A percentile compares a stretch with the other conserved stretches of the same genome.
phyloP scores from a whole-genome alignment of 352 stramenopile genomes.

The Aphanomyces euteiches region DNA sequence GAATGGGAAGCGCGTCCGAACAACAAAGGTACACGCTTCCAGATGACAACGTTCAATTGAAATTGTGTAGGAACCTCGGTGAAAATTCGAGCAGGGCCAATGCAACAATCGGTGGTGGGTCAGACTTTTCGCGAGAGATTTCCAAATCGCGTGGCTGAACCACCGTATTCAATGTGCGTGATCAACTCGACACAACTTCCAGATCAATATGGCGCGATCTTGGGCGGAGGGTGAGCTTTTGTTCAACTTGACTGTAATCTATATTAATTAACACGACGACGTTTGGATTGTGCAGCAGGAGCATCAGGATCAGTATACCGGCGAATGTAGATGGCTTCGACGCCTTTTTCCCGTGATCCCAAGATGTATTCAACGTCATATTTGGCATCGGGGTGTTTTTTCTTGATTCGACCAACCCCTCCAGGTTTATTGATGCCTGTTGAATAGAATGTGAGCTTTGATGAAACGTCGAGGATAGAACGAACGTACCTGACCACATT shows the following conservation, averaged over 20 bases:
- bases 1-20: constrained; percentile 58
- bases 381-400: constrained; percentile 40
- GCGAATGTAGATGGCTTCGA: constrained; percentile 51
- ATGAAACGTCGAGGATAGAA: background rate
- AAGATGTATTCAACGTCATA: constrained; percentile 74
- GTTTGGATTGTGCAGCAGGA: too few species aligned
- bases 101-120: constrained; percentile 42
- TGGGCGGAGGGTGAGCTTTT: too few species aligned
- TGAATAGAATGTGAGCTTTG: background rate
- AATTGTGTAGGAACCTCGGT: constrained; percentile 42
- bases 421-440: constrained; percentile 63
- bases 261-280: too few species aligned
- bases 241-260: too few species aligned
- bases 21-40: constrained; percentile 32
- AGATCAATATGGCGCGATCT: constrained; percentile 17
- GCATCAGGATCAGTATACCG: background rate
- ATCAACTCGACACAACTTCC: constrained; percentile 22
- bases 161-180: constrained; percentile 4
- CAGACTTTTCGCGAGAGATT: constrained; percentile 70
- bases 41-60: too few species aligned
- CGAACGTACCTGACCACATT: constrained; percentile 38
- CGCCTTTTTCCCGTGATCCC: constrained; percentile 47
- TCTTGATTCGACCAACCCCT: constrained; percentile 55
- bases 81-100: constrained; percentile 58
- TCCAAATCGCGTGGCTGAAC: constrained; percentile 41